Evolutionary conservation across 345 rosid species (phyloP).

Genomic region (Sapria himalayana): DNA sequence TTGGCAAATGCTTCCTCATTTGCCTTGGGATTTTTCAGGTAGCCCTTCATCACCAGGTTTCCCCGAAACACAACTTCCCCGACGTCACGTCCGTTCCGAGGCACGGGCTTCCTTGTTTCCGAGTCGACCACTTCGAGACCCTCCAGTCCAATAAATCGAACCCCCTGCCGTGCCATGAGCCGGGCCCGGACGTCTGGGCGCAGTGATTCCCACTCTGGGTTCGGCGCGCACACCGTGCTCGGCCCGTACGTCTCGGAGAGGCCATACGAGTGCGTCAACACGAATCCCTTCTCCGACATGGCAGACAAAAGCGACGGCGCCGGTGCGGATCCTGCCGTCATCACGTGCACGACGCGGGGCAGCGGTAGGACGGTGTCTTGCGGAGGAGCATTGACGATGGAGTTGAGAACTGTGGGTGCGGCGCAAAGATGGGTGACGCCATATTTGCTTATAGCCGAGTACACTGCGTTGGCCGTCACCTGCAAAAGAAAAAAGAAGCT

Average conservation of each 20-base stretch:
- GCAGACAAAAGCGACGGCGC: conserved; percentile 54
- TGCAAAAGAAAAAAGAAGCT: conserved; percentile 10
- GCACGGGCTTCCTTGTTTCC: conserved; percentile 40
- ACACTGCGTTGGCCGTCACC: conserved; percentile 70
- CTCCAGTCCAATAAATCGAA: conserved; percentile 46
- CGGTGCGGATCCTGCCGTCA: conserved; percentile 87
- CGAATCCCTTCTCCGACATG: conserved; percentile 64
- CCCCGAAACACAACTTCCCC: conserved; percentile 85
- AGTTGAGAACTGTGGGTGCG: conserved; percentile 84
- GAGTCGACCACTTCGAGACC: conserved; percentile 48
- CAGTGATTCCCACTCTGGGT: conserved; percentile 74
- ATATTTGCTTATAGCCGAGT: conserved; percentile 49
- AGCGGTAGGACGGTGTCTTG: conserved; percentile 68
- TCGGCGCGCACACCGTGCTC: conserved; percentile 68
- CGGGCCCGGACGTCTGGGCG: conserved; percentile 57
- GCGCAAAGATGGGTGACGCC: conserved; percentile 72
- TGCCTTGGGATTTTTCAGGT: conserved; percentile 60
- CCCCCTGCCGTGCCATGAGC: conserved; percentile 86
- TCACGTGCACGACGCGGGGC: conserved; percentile 57
- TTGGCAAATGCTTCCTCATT: conserved; percentile 60
- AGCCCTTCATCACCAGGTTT: conserved; percentile 72
- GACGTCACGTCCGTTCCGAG: conserved; percentile 57
- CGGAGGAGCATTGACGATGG: conserved; percentile 49
- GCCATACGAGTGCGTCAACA: conserved; percentile 68
- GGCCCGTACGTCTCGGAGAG: conserved; percentile 91